These are phyloP conservation scores for Chytridium lagenaria DNA, from an alignment of 371 early-diverging fungal genomes.

Conservation along the genomic window DNA sequence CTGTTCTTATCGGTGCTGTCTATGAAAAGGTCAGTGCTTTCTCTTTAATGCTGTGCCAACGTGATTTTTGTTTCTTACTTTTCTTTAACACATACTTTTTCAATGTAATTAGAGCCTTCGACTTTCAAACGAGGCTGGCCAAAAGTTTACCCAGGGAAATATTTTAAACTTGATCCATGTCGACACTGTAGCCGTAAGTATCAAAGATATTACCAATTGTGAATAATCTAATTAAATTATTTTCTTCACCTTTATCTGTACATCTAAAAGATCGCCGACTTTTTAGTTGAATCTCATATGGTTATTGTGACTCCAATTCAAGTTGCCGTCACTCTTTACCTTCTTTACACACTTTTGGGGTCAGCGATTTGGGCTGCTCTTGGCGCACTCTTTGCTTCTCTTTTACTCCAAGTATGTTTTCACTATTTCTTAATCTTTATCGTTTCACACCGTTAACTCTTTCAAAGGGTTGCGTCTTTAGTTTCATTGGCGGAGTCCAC, in stretches of 20 bases:
- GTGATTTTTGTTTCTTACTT: not conserved
- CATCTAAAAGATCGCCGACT: not conserved
- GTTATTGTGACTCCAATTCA: slow-evolving; percentile 21
- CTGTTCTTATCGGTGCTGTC: slow-evolving; percentile 34
- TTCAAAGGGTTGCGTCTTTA: slow-evolving; percentile 18
- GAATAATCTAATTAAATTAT: too few relatives aligned
- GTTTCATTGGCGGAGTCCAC: slow-evolving; percentile 29
- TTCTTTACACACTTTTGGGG: slow-evolving; percentile 33
- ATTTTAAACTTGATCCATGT: slow-evolving; percentile 46
- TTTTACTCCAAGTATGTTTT: slow-evolving; percentile 3
- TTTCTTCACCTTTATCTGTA: too few relatives aligned
- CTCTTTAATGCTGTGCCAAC: too few relatives aligned
- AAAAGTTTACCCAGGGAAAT: slow-evolving; percentile 32
- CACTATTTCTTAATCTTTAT: too few relatives aligned
- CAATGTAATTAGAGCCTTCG: slow-evolving; percentile 25
- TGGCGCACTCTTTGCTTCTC: slow-evolving; percentile 27
- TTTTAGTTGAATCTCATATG: slow-evolving; percentile 1
- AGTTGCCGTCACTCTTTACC: slow-evolving; percentile 30
- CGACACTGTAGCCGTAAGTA: slow-evolving; percentile 36
- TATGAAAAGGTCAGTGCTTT: slow-evolving; percentile 34
- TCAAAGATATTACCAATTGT: too few relatives aligned
- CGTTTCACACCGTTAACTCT: too few relatives aligned
- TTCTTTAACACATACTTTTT: not conserved
- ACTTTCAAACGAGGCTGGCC: slow-evolving; percentile 11
- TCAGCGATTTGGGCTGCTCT: slow-evolving; percentile 33